phyloP scores from a whole-genome alignment of 2,329 filamentous ascomycete species.

The Pseudogymnoascus sp. region DNA sequence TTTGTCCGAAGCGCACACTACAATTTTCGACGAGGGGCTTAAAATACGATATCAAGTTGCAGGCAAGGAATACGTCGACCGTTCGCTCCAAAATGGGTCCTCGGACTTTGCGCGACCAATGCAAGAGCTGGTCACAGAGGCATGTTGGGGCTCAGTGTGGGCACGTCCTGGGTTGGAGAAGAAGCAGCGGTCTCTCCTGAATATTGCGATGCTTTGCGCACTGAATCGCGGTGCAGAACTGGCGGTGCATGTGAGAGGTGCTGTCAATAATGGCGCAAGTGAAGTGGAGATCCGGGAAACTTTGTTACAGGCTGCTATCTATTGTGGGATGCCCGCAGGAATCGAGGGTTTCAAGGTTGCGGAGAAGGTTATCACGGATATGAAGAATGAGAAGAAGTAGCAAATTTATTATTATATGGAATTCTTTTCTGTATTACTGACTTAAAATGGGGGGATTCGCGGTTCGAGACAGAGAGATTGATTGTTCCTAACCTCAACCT shows the following conservation, averaged over 20 bases:
- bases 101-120: slow-evolving; percentile 54
- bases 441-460: too few species aligned
- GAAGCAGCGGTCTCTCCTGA: slow-evolving; percentile 56
- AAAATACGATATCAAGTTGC: slow-evolving; percentile 54
- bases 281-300: slow-evolving; percentile 60
- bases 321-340: slow-evolving; percentile 40
- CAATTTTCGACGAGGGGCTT: slow-evolving; percentile 55
- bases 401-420: too few species aligned
- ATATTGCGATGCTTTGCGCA: slow-evolving; percentile 59
- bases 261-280: slow-evolving; percentile 55
- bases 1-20: slow-evolving; percentile 36
- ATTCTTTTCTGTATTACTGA: too few species aligned
- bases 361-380: slow-evolving; percentile 28
- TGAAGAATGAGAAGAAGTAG: slow-evolving; percentile 15
- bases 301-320: slow-evolving; percentile 40
- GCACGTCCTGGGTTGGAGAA: slow-evolving; percentile 55
- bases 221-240: slow-evolving; percentile 55
- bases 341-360: slow-evolving; percentile 36
- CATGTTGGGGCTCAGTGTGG: slow-evolving; percentile 60
- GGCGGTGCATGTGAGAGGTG: slow-evolving; percentile 55
- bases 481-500: too few species aligned
- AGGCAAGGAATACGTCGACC: slow-evolving; percentile 55
- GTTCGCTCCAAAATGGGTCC: slow-evolving; percentile 48
- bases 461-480: too few species aligned
- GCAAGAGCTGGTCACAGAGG: slow-evolving; percentile 59